Conservation (phyloP, 1,139 yeast species). For the Wickerhamiella pararugosa region DNA sequence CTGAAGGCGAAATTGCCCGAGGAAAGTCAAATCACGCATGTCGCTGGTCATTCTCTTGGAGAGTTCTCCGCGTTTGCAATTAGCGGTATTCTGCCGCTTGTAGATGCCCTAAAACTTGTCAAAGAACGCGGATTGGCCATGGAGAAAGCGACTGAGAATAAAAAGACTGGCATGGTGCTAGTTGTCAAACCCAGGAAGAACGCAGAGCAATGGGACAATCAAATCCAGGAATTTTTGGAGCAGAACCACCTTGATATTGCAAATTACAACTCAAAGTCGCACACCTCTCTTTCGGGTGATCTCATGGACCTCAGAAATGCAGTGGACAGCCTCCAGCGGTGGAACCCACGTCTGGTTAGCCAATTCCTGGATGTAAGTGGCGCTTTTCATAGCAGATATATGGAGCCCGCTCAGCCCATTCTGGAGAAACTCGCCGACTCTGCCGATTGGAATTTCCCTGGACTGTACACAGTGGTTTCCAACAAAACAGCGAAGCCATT, state of each 20-base stretch:
- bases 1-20: conserved; percentile 1
- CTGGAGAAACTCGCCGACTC: conserved; percentile 15
- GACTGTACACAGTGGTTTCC: conserved; percentile 19
- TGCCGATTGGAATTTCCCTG: conserved; percentile 18
- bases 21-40: conserved; percentile 17
- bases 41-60: conserved; percentile 49
- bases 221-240: conserved; percentile 2
- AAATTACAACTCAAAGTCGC: conserved; percentile 32
- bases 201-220: conserved; percentile 7
- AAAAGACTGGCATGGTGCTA: conserved; percentile 13
- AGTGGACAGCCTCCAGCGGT: conserved; percentile 13
- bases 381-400: conserved; percentile 37
- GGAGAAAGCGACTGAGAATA: conserved; percentile 23
- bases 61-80: conserved; percentile 41
- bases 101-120: conserved; percentile 35
- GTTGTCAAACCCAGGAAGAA: conserved; percentile 9
- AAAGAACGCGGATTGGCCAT: conserved; percentile 38
- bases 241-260: conserved; percentile 24
- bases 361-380: conserved; percentile 34
- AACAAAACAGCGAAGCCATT: conserved; percentile 25
- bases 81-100: conserved; percentile 30
- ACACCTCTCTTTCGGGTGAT: conserved; percentile 34
- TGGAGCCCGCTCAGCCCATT: conserved; percentile 27
- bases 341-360: conserved; percentile 13
- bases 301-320: conserved; percentile 17